Evolutionary conservation across 768 basidiomycete genomes (phyloP), one percentile per base, ranked within the genome.

Genomic region (Boletus pseudopeckii): DNA sequence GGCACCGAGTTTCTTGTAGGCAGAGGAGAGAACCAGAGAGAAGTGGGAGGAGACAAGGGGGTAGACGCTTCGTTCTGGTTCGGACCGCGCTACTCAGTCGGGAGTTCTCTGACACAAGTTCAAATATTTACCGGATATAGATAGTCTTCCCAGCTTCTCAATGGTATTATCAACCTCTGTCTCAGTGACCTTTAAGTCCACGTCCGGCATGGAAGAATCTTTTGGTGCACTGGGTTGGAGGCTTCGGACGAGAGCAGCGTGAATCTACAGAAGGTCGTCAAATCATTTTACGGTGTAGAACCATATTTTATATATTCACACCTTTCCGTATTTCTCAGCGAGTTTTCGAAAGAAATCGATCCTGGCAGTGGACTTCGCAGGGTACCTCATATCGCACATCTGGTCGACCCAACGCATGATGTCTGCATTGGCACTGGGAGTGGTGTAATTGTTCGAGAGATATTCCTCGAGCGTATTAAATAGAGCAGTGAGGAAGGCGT

Each of bases 401-500:
- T 43, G 14, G 9, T n/a, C 17, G 32, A 34, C 14, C 50, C 50
- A 50, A 9, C 30, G 7, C 48, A 49, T 15, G 13, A 32, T 7
- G 14, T 6, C 48, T 14, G 38, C 10, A 10, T 22, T 32, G 18
- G 37, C 1, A 15, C 14, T 22, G 11, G 3, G 37, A 7, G 48
- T 39, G 37, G 10, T 22, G 7, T 10, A 14, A 2, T 10, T 6
- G 17, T 14, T 20, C 18, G 28, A 17, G 18, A 59, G 26, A 22
- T 34, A n/a, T 2, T 24, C 32, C 1, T 43, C 5, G 9, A 59
- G 40, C 1, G 48, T 39, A 0, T 22, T 14, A n/a, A 61, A 61
- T 26, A 61, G 24, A 15, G 60, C 58, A 0, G 39, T 45, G 33
- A 61, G 48, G 39, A 61, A 45, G 0, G 45, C 45, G 8, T 44